Percentiles rank a stretch among this genome's conserved stretches.
These are phyloP conservation scores for Chlorella ohadii DNA, from an alignment of 139 green algal species.

Conservation along the genomic window DNA sequence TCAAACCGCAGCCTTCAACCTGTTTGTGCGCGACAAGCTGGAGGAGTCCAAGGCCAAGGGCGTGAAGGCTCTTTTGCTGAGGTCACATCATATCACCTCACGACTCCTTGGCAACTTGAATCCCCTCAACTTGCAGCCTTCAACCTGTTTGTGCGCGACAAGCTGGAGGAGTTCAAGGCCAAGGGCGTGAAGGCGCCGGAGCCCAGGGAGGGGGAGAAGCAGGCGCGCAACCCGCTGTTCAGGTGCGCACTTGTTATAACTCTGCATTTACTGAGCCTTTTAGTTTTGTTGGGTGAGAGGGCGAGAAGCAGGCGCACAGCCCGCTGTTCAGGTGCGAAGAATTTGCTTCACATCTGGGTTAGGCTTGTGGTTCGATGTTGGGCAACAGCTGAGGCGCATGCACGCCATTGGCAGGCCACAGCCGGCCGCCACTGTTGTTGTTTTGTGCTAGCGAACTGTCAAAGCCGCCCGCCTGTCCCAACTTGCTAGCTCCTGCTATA, in stretches of 20 bases:
- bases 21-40: too few species aligned
- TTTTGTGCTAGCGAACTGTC: too few species aligned
- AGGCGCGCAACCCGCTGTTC: conserved; percentile 11
- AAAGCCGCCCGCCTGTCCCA: too few species aligned
- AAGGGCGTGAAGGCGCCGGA: conserved; percentile 3
- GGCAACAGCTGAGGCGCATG: too few species aligned
- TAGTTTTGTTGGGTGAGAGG: conserved; percentile 35
- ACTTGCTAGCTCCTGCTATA: too few species aligned
- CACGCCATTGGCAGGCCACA: too few species aligned
- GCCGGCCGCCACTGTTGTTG: too few species aligned
- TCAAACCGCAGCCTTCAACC: conserved; percentile 46
- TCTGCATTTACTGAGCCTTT: too few species aligned
- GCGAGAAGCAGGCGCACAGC: neutral
- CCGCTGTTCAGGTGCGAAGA: neutral
- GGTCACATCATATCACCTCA: neutral
- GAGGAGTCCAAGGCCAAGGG: neutral
- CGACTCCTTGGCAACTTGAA: too few species aligned
- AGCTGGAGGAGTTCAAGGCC: conserved; percentile 48
- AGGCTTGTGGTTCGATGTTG: too few species aligned
- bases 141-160: conserved; percentile 59
- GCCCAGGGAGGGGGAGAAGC: conserved; percentile 9
- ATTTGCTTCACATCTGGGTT: too few species aligned
- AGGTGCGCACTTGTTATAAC: neutral
- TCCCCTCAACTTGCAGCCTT: conserved; percentile 41
- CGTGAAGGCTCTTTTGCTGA: neutral